Conservation (phyloP, 179 eudicot species). For the Nepenthes alata region DNA sequence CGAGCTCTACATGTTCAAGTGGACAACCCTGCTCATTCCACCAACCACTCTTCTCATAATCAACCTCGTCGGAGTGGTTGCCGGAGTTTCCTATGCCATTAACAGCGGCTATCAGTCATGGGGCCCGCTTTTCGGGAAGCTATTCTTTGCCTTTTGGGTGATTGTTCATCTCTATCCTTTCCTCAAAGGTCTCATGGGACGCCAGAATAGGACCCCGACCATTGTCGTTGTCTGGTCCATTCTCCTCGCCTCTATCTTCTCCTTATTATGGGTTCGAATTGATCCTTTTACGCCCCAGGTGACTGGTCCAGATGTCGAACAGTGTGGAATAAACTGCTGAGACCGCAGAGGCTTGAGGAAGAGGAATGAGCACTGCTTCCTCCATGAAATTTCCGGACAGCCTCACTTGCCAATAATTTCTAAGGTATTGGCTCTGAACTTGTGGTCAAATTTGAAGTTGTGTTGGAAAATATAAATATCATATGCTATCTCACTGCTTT, state of each 20-base stretch:
- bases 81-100: conserved; percentile 35
- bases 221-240: conserved; percentile 45
- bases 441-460: conserved; percentile 5
- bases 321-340: conserved; percentile 36
- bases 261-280: conserved; percentile 38
- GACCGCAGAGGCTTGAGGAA: neutral
- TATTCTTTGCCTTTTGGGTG: conserved; percentile 45
- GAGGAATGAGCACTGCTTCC: neutral
- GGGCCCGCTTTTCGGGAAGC: conserved; percentile 45
- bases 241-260: conserved; percentile 46
- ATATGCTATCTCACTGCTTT: neutral
- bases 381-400: neutral
- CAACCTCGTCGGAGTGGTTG: conserved; percentile 35
- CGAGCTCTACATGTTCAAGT: conserved; percentile 43
- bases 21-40: conserved; percentile 42
- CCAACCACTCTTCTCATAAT: conserved; percentile 38
- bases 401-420: neutral
- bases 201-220: conserved; percentile 40
- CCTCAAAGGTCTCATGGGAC: conserved; percentile 49
- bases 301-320: conserved; percentile 24
- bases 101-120: conserved; percentile 43
- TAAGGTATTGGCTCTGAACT: conserved; percentile 10
- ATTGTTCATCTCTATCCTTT: conserved; percentile 42
- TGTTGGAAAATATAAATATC: neutral
- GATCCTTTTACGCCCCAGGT: conserved; percentile 39